A percentile compares a stretch with the other conserved stretches of the same genome.
Conservation (phyloP, 495 filamentous ascomycete genomes). For the Letharia columbiana region DNA sequence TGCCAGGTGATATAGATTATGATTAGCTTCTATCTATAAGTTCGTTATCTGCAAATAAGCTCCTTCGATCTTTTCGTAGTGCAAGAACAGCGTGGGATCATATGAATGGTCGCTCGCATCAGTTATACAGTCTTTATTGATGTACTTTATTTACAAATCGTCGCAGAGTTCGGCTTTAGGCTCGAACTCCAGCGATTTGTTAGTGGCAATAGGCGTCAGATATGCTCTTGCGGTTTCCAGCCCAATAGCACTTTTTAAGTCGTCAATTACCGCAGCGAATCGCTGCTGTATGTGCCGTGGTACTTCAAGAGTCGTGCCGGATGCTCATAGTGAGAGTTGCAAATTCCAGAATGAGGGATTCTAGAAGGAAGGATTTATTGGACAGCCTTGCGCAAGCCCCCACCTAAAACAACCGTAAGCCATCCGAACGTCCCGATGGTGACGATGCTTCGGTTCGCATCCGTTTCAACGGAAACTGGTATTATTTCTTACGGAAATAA, state of each 20-base stretch:
- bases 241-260: constrained; percentile 14
- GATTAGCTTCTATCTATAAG: constrained; percentile 12
- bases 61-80: constrained; percentile 5
- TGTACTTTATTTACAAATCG: background rate
- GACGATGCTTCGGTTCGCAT: too few relatives aligned
- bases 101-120: constrained; percentile 6
- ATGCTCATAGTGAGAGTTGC: background rate
- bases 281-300: constrained; percentile 10
- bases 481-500: too few relatives aligned
- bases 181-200: background rate
- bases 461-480: background rate
- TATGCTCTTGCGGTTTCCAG: constrained; percentile 13
- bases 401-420: background rate
- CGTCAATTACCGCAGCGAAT: constrained; percentile 10
- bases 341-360: constrained; percentile 3
- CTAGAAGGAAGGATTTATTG: constrained; percentile 13
- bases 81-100: constrained; percentile 2
- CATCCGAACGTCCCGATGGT: background rate
- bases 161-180: background rate
- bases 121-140: constrained; percentile 6
- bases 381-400: background rate
- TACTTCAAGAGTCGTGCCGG: constrained; percentile 14
- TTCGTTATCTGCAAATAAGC: constrained; percentile 4
- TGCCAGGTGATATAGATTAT: background rate
- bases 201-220: background rate